Evolutionary conservation across 2,329 filamentous ascomycete species (phyloP), one percentile per base, ranked within the genome.

Genomic region (Dactylella cylindrospora): DNA sequence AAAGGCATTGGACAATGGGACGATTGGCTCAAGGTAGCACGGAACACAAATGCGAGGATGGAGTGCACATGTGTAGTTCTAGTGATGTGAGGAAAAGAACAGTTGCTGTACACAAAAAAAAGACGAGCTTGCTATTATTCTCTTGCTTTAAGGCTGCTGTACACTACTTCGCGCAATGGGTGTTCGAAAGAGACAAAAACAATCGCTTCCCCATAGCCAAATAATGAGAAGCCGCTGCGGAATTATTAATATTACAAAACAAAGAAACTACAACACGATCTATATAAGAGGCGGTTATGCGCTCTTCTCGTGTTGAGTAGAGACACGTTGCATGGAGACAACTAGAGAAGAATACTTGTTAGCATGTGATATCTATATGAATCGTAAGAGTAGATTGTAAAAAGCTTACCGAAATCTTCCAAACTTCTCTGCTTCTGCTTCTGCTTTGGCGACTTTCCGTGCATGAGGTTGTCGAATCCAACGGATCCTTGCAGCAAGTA

Each of bases 401-500:
- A 65, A 68, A 79, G 84, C 81, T 83, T 89, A 85, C 84, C 57
- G 71, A 95, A 94, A 77, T 95, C 88, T 78, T 95, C 89, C 66
- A 91, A 80, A 38, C 84, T 88, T 69, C 88, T 81, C 77, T 91
- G 87, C 80, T 88, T 90, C 75, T 84, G 80, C 76, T 83, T 85
- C 74, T 84, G 84, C 80, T 90, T 89, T 67, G 83, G 82, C 65
- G 84, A 86, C 78, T 90, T 90, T 72, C 88, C 88, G 76, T 95
- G 88, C 86, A 95, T 93, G 66, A 95, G 79, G 77, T 93, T 91
- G 76, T 95, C 87, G 74, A 95, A 95, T 65, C 85, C 84, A 65
- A 80, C 75, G 70, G 84, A 89, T 73, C 86, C 86, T 74, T 91
- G 84, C 71, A 95, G 81, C 70, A 93, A 80, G 77, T 90, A 90